Base-by-base conservation (phyloP, 176 grass and related monocot genomes). In the Zoysia pacifica region DNA sequence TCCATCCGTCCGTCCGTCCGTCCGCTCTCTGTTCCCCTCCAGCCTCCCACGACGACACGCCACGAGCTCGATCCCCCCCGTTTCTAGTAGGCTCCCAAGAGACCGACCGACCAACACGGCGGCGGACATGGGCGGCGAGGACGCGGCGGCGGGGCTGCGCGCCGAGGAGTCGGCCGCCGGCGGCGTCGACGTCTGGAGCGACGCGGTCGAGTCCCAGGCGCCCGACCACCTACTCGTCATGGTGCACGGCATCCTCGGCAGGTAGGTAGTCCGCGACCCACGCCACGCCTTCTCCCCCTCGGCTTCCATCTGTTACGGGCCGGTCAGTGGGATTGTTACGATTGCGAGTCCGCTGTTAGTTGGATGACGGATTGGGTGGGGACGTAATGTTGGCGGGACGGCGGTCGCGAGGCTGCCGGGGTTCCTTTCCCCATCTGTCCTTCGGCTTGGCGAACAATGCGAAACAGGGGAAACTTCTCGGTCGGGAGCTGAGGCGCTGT, bases 241-340 rank as follows among this genome's bases (percentile, higher is more conserved):
- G 91, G 82, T 93, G 67, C 91, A 93, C 74, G 88, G 91, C 84
- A 93, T 91, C 77, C 81, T 93, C 66, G 91, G 91, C 83, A 91
- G 91, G 91, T 93, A 9, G 6, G 28, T 28, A 28, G 28, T 28
- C 28, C 28, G 28, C 28, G 28, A 28, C 28, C 28, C 28, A 28
- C 28, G 28, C 28, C 28, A 28, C 28, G 28, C 28, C 28, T 28
- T 6, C 5, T 20, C 7, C 19, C 7, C 5, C 20, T 14, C 70
- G 4, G 9, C 18, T 9, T 41, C 20, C 38, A 28, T 6, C 1
- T 63, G 44, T 0, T 37, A 40, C 28, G 7, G 9, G 20, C 28
- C 14, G 9, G 20, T 4, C 20, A 28, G 0, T 7, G 7, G 38
- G 53, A 19, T 59, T 58, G 15, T 6, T 20, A 38, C 28, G 69